Base-by-base conservation (phyloP, 2,329 filamentous ascomycete genomes). In the Coniella vitis region DNA sequence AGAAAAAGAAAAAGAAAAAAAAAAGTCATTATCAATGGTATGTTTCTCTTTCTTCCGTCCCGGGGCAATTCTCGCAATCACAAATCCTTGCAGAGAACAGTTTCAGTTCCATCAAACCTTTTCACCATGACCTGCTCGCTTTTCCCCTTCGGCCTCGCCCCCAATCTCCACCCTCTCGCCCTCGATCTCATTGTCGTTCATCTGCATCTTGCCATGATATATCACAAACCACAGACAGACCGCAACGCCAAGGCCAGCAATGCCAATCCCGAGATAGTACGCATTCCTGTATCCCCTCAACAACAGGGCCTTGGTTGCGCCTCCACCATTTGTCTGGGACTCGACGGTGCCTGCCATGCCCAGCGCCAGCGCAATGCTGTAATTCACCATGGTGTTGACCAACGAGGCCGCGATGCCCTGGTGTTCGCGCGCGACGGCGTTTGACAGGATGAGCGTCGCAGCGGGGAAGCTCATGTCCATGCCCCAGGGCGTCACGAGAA, bases 381-480 rank as follows among this genome's bases (percentile, higher is more conserved):
- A 81, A 58, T 81, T 79, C 42, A 81, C 70, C 22, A 77, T 62
- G 0, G 75, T 79, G 51, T 69, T 76, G 47, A 80, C 70, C 10
- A 81, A 56, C 14, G 67, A 71, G 3, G 61, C 61, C 2, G 58
- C 61, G 19, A 63, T 58, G 0, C 59, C 61, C 44, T 62, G 60
- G 41, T 62, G 57, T 22, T 57, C 45, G 21, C 52, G 54, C 7
- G 53, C 49, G 4, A 63, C 52, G 3, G 61, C 61, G 49, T 76
- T 70, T 16, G 65, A 70, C 16, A 79, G 61, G 25, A 78, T 67
- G 3, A 79, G 53, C 0, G 71, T 76, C 0, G 67, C 73, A 1
- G 74, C 69, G 1, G 76, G 75, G 56, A 78, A 78, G 4, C 64
- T 69, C 69, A 78, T 75, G 53, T 80, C 75, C 73, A 76, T 76